phyloP scores from a whole-genome alignment of 257 asterid genomes.

The Lavandula angustifolia region DNA sequence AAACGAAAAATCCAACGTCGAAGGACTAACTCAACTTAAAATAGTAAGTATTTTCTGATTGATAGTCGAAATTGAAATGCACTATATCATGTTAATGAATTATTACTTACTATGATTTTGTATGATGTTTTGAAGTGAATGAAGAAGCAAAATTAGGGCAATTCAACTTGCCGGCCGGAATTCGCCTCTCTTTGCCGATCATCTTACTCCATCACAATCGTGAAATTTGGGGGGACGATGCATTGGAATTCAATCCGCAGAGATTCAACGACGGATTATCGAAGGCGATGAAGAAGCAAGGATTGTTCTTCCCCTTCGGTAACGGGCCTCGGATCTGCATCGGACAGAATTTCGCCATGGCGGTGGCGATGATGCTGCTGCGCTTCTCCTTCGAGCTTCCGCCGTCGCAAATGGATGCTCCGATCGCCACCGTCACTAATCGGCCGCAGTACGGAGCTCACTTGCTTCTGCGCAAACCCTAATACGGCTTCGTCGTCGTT shows the following conservation, averaged over 20 bases:
- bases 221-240: not conserved
- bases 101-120: not conserved
- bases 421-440: conserved; percentile 2
- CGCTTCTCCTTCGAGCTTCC: conserved; percentile 50
- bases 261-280: not conserved
- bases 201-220: not conserved
- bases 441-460: conserved; percentile 52
- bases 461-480: conserved; percentile 27
- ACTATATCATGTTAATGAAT: no score
- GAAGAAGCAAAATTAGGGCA: not conserved
- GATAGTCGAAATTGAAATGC: no score
- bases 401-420: conserved; percentile 45
- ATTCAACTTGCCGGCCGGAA: not conserved
- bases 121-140: not conserved
- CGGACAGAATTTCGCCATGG: conserved; percentile 45
- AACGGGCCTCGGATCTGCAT: conserved; percentile 52
- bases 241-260: not conserved
- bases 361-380: conserved; percentile 39
- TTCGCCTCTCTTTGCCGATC: not conserved
- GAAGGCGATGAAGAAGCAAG: not conserved
- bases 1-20: conserved; percentile 26
- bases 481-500: no score
- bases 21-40: conserved; percentile 45
- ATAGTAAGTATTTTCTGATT: conserved; percentile 38
- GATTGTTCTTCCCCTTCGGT: conserved; percentile 44